These are phyloP conservation scores for Phytophthora uliginosa DNA, from an alignment of 352 stramenopile genomes.

Conservation along the genomic window DNA sequence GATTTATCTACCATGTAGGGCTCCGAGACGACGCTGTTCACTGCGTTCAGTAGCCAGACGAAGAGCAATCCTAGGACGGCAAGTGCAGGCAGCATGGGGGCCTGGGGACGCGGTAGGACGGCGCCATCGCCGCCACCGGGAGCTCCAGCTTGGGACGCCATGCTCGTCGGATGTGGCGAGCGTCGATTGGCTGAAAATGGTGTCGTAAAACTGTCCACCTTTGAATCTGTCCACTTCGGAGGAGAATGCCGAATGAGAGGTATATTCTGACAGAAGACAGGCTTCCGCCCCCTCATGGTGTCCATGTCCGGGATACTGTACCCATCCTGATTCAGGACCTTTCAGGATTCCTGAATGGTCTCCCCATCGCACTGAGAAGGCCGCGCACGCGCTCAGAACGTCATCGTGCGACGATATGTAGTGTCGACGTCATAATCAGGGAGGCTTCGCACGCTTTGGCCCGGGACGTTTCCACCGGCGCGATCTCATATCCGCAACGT, in stretches of 20 bases:
- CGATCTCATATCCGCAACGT: background rate
- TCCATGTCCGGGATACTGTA: background rate
- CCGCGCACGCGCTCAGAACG: background rate
- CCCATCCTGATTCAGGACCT: too few relatives aligned
- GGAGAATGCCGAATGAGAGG: background rate
- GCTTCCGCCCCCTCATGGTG: background rate
- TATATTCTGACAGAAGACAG: background rate
- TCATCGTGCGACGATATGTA: background rate
- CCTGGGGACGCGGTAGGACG: background rate
- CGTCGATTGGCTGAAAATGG: conserved; percentile 6
- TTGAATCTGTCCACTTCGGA: background rate
- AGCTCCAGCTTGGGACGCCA: background rate
- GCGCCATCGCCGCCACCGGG: background rate
- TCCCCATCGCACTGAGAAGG: too few relatives aligned
- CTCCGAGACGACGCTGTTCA: conserved; percentile 52
- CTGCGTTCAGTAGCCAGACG: conserved; percentile 34
- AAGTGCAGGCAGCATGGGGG: conserved; percentile 17
- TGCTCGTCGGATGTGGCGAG: background rate
- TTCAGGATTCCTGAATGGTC: too few relatives aligned
- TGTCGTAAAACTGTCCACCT: conserved; percentile 1
- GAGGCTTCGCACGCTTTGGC: background rate
- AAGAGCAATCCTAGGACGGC: conserved; percentile 31
- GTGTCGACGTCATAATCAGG: background rate
- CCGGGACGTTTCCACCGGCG: background rate
- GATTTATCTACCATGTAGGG: conserved; percentile 75